phyloP scores from a whole-genome alignment of 441 rosid species.

The Aleurites moluccanus region DNA sequence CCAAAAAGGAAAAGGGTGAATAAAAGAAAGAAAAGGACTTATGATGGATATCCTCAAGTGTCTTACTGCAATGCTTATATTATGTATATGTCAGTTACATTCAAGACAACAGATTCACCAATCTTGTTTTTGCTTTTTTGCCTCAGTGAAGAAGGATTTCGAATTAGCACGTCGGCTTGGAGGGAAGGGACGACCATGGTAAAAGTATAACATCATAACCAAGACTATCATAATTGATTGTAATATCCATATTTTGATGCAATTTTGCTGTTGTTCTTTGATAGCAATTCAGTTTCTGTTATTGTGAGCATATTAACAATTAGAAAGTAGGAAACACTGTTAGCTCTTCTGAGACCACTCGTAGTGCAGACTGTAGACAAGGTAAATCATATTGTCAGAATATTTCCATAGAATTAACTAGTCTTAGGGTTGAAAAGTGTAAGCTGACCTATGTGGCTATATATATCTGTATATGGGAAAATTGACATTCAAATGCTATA shows the following conservation, averaged over 20 bases:
- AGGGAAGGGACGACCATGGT: constrained; percentile 65
- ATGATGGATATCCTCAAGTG: no score
- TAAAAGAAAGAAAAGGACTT: no score
- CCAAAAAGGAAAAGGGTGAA: no score
- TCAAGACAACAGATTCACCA: not conserved
- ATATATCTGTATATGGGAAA: not conserved
- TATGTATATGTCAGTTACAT: no score
- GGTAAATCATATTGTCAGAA: not conserved
- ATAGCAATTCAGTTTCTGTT: not conserved
- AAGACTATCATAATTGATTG: not conserved
- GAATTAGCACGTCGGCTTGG: constrained; percentile 82
- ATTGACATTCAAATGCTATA: not conserved
- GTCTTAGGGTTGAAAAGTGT: not conserved
- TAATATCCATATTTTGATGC: not conserved
- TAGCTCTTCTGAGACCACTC: not conserved
- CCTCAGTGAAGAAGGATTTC: constrained; percentile 81
- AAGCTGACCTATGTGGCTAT: not conserved
- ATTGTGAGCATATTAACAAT: not conserved
- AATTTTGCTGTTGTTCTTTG: constrained; percentile 6
- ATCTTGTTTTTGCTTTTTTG: constrained; percentile 20
- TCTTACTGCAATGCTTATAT: no score
- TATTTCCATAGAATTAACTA: not conserved
- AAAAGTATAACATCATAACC: constrained; percentile 24
- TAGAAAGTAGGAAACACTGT: constrained; percentile 20
- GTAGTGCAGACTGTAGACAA: not conserved